Evolutionary conservation across 2,329 filamentous ascomycete species (phyloP).

Genomic region (Emergomyces africanus): DNA sequence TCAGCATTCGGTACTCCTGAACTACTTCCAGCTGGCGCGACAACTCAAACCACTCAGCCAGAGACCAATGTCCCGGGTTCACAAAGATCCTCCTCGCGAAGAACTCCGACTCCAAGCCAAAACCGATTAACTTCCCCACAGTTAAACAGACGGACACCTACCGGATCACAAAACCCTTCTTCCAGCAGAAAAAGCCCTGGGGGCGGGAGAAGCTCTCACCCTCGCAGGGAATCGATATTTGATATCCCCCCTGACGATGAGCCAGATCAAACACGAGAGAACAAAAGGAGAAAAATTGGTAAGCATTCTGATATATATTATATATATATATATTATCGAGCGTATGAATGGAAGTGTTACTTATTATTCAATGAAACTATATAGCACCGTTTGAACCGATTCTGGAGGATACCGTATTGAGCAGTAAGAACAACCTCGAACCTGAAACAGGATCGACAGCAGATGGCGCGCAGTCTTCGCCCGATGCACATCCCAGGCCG

Average conservation of each 20-base stretch:
- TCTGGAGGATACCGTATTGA: conserved; percentile 9
- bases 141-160: conserved; percentile 11
- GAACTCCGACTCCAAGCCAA: conserved; percentile 7
- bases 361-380: background rate
- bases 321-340: background rate
- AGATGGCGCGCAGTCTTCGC: background rate
- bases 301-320: too few relatives aligned
- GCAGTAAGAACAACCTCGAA: background rate
- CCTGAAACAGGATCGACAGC: background rate
- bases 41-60: conserved; percentile 8
- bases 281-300: conserved; percentile 11
- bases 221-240: conserved; percentile 22
- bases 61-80: background rate
- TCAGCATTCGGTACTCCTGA: conserved; percentile 34
- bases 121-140: conserved; percentile 9
- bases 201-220: conserved; percentile 21
- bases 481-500: background rate
- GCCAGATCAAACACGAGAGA: conserved; percentile 12
- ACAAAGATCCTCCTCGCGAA: conserved; percentile 3
- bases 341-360: too few relatives aligned
- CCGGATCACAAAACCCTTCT: conserved; percentile 7
- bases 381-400: conserved; percentile 4
- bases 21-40: conserved; percentile 13
- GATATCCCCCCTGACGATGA: conserved; percentile 24
- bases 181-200: conserved; percentile 17